Conservation (phyloP, 805 yeast species). For the Spathaspora sp. region DNA sequence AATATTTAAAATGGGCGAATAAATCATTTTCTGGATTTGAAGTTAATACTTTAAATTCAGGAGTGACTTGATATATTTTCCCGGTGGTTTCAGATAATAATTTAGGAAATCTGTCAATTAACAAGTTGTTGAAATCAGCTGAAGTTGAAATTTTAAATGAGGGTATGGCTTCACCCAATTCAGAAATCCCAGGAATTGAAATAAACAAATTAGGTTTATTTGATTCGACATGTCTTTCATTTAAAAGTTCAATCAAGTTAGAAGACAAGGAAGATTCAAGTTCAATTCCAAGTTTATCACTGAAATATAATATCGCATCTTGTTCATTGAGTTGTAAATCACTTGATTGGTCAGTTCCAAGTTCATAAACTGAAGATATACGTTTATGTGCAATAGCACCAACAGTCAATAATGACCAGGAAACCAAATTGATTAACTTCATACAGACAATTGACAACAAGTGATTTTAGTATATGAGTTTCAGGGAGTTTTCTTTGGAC, state of each 20-base stretch:
- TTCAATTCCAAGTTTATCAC: slow-evolving; percentile 39
- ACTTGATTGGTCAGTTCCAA: neutral
- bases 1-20: slow-evolving; percentile 19
- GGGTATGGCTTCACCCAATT: neutral
- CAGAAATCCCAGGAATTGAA: slow-evolving; percentile 1
- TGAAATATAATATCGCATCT: slow-evolving; percentile 41
- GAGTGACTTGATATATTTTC: slow-evolving; percentile 17
- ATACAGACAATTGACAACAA: neutral
- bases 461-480: neutral
- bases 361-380: neutral
- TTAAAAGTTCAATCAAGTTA: slow-evolving; percentile 21
- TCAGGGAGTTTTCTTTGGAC: neutral
- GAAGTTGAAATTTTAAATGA: neutral
- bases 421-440: slow-evolving; percentile 5
- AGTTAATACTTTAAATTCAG: slow-evolving; percentile 21
- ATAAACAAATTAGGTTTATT: slow-evolving; percentile 3
- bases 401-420: slow-evolving; percentile 2
- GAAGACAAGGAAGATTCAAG: too few species aligned
- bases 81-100: slow-evolving; percentile 15
- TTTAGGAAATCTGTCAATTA: slow-evolving; percentile 8
- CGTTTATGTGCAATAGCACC: neutral
- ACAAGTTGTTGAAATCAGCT: neutral
- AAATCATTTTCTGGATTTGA: neutral
- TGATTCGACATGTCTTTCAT: slow-evolving; percentile 8
- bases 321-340: neutral